These are phyloP conservation scores for Raffaelea arxii DNA, from an alignment of 2,329 filamentous ascomycete genomes.

Conservation along the genomic window DNA sequence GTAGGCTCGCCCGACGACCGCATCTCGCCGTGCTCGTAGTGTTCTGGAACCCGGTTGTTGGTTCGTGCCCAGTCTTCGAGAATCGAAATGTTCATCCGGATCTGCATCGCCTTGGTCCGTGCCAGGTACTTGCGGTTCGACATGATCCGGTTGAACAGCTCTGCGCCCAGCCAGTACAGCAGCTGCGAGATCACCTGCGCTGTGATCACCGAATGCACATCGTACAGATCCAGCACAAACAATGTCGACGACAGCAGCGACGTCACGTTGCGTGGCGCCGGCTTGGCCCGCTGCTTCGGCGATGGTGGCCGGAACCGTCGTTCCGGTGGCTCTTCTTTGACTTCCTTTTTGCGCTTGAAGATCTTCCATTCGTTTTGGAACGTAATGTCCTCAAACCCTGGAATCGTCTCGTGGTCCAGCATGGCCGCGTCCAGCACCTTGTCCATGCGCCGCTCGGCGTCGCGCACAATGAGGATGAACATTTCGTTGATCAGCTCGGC, in stretches of 20 bases:
- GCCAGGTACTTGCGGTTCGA: slow-evolving; percentile 90
- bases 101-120: slow-evolving; percentile 97
- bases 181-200: slow-evolving; percentile 87
- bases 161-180: slow-evolving; percentile 90
- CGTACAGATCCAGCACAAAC: slow-evolving; percentile 96
- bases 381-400: slow-evolving; percentile 89
- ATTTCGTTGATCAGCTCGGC: slow-evolving; percentile 96
- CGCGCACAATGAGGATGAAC: slow-evolving; percentile 92
- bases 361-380: slow-evolving; percentile 99
- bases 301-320: slow-evolving; percentile 88
- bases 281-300: slow-evolving; percentile 83
- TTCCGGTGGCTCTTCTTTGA: slow-evolving; percentile 82
- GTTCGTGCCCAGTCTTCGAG: slow-evolving; percentile 91
- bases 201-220: slow-evolving; percentile 94
- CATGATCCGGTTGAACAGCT: slow-evolving; percentile 97
- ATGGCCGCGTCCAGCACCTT: slow-evolving; percentile 90
- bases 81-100: slow-evolving; percentile 94
- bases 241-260: slow-evolving; percentile 90
- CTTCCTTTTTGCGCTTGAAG: slow-evolving; percentile 82
- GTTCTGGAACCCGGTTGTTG: slow-evolving; percentile 90
- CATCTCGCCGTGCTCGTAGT: slow-evolving; percentile 88
- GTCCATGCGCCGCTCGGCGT: slow-evolving; percentile 91
- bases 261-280: slow-evolving; percentile 88
- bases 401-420: slow-evolving; percentile 96
- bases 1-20: slow-evolving; percentile 78